A percentile compares a stretch with the other conserved stretches of the same genome.
Evolutionary conservation across 2,329 filamentous ascomycete genomes (phyloP).

Genomic region (Diplocarpon mali): DNA sequence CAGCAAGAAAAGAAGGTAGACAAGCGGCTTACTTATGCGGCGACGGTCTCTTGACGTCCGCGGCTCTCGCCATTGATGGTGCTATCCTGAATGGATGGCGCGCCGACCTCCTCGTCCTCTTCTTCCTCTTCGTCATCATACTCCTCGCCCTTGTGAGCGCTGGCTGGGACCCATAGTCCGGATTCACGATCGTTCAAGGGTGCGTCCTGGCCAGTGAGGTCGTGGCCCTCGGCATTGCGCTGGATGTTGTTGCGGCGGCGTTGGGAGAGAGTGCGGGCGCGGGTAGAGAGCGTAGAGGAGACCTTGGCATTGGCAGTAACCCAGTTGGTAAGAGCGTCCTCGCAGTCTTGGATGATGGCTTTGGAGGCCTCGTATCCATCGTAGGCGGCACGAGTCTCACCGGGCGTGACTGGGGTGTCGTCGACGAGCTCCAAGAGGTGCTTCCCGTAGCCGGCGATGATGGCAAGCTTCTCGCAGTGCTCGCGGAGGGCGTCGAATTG

Average conservation of each 20-base stretch:
- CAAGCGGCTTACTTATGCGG: conserved; percentile 13
- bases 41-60: conserved; percentile 38
- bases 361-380: conserved; percentile 98
- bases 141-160: conserved; percentile 46
- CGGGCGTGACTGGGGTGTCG: conserved; percentile 91
- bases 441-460: conserved; percentile 96
- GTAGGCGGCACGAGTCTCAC: conserved; percentile 90
- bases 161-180: conserved; percentile 68
- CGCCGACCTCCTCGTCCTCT: conserved; percentile 43
- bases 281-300: conserved; percentile 73
- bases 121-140: conserved; percentile 55
- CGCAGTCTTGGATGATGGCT: conserved; percentile 97
- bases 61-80: conserved; percentile 46
- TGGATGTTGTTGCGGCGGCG: conserved; percentile 65
- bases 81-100: conserved; percentile 40
- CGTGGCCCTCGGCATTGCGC: conserved; percentile 60
- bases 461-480: conserved; percentile 95
- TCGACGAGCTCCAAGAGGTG: conserved; percentile 95
- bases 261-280: conserved; percentile 78
- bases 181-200: conserved; percentile 69
- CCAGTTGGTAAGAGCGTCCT: conserved; percentile 96
- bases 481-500: conserved; percentile 96
- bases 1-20: neutral
- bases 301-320: conserved; percentile 83
- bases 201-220: conserved; percentile 73